Evolutionary conservation across 1,139 yeast genomes (phyloP), one percentile per base, ranked within the genome.

Genomic region (Hemisphaericaspora xylanilytica): DNA sequence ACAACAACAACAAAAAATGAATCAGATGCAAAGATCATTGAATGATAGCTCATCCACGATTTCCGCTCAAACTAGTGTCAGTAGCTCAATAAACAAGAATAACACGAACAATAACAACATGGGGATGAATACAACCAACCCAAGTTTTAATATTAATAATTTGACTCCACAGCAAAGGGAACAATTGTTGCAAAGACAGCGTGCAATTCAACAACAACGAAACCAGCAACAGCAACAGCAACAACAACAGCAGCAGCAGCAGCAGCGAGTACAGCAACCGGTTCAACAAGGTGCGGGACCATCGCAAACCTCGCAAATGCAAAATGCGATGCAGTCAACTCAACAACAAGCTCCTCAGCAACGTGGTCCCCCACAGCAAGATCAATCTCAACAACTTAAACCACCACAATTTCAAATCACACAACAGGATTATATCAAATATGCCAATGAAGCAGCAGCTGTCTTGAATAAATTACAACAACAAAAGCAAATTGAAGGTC

Each of bases 381-480:
- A 28, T 28, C 36, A 36, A 33, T 8, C 41, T 38, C 52, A 41
- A 28, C 43, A 37, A 3, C 48, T 38, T 10, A 49, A 61, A 39
- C 67, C 66, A 0, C 75, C 75, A 3, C 61, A 60, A 40, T 59
- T 68, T 40, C 65, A 58, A 38, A 62, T 71, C 35, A 66, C 75
- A 4, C 65, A 64, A 17, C 73, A 70, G 37, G 77, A 71, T 44
- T 59, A 67, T 36, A 54, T 61, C 45, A 67, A 67, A 44, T 68
- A 70, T 49, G 61, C 66, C 26, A 55, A 65, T 6, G 75, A 69
- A 37, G 77, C 77, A 1, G 57, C 70, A 65, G 53, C 61, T 11
- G 53, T 69, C 28, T 60, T 70, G 39, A 45, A 56, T 16, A 55
- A 69, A 36, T 55, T 71, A 33, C 75, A 70, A 42, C 66, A 67